Evolutionary conservation across 1,284 basidiomycete genomes (phyloP), one percentile per base, ranked within the genome.

Genomic region (Amylostereum areolatum): DNA sequence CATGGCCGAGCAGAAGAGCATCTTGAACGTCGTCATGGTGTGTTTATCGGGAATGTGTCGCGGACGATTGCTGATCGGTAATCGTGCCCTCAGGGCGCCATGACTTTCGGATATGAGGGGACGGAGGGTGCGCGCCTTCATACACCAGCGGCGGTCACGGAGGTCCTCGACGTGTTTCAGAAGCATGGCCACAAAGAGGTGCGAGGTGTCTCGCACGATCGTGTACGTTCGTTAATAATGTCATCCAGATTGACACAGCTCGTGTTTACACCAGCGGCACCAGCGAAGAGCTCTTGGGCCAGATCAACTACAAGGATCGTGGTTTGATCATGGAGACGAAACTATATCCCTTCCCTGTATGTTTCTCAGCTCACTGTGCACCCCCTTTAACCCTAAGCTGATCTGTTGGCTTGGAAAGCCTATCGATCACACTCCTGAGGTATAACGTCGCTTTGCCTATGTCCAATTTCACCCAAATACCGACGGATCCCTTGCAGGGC

Each of bases 131-230:
- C 75, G 2, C 71, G 80, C 3, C 74, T 82, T 4, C 70, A 78
- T 55, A 69, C 76, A 52, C 53, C 83, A 33, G 66, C 74, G 50
- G 72, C 74, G 12, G 70, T 78, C 27, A 69, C 73, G 41, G 68
- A 67, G 2, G 82, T 83, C 46, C 62, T 83, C 29, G 75, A 82
- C 55, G 70, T 75, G 30, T 82, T 83, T 61, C 70, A 73, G 31
- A 65, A 68, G 5, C 80, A 83, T 61, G 81, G 82, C 0, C 81
- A 83, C 56, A 67, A 55, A 33, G 75, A 78, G 62, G 68, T 73
- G 34, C 40, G 54, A 18, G 18, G 18, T 18, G 18, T 18, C n/a
- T 11, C 6, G 1, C 35, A 24, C 31, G 28, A 32, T 18, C 12
- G n/a, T 7, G 6, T 6, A 30, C 32, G 35, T 4, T 41, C 18